Evolutionary conservation across 2,329 filamentous ascomycete species (phyloP).

Genomic region (Whalleya microplaca): DNA sequence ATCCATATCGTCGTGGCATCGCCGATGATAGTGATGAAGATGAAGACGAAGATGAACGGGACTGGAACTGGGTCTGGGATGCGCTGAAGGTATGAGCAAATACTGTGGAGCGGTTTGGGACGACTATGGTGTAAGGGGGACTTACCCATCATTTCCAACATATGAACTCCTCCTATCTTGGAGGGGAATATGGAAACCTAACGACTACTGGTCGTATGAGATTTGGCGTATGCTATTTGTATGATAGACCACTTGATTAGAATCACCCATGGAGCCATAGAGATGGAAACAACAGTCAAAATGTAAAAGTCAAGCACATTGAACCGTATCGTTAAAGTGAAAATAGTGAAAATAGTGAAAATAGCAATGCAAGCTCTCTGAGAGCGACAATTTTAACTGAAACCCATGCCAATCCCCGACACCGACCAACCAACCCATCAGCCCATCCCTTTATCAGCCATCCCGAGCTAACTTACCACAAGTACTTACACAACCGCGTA

Average conservation of each 20-base stretch:
- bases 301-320: no score
- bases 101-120: no score
- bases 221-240: no score
- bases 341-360: not conserved
- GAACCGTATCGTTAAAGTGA: not conserved
- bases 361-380: not conserved
- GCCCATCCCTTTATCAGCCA: not conserved
- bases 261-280: no score
- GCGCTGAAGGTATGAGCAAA: slow-evolving; percentile 19
- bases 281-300: no score
- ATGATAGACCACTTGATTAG: no score
- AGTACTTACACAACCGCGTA: no score
- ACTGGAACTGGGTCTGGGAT: slow-evolving; percentile 17
- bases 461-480: not conserved
- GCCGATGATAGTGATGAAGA: not conserved
- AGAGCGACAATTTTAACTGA: not conserved
- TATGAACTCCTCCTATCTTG: no score
- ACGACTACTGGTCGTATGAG: no score
- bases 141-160: no score
- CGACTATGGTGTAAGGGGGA: not conserved
- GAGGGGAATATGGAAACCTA: no score
- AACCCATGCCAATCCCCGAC: not conserved
- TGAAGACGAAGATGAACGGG: not conserved
- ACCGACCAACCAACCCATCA: not conserved
- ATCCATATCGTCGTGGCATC: no score